Percentiles rank a stretch among this genome's conserved stretches.
Evolutionary conservation across 495 filamentous ascomycete species (phyloP).

Genomic region (Talaromyces borbonicus): DNA sequence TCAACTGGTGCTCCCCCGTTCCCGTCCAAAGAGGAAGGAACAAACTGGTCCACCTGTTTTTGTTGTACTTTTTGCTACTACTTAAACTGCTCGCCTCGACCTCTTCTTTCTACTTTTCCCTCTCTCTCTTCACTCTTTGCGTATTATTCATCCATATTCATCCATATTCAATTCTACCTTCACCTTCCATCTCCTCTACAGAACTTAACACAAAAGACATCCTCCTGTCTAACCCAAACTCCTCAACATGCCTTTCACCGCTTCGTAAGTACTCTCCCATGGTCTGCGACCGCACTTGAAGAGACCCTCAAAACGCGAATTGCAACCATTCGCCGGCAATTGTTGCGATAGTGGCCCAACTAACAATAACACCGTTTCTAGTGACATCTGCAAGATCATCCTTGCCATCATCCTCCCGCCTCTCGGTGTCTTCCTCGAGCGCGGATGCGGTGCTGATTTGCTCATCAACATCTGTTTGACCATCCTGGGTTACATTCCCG

Average conservation of each 20-base stretch:
- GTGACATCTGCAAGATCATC: constrained; percentile 90
- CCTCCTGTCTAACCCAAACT: not conserved
- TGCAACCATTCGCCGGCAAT: constrained; percentile 2
- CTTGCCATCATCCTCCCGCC: constrained; percentile 80
- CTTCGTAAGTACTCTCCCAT: constrained; percentile 39
- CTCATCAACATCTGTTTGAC: constrained; percentile 83
- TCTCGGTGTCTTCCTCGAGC: constrained; percentile 84
- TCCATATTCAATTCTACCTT: not conserved
- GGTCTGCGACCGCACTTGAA: not conserved
- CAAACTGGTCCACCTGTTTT: too few species aligned
- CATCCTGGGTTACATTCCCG: constrained; percentile 71
- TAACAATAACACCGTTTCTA: constrained; percentile 24
- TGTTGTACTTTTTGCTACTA: not conserved
- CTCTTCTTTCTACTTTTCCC: not conserved
- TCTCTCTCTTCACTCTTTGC: not conserved
- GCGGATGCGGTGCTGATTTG: constrained; percentile 72
- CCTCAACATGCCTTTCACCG: constrained; percentile 53
- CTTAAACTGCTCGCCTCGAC: not conserved
- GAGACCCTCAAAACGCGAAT: not conserved
- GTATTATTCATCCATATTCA: not conserved
- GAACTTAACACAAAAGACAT: not conserved
- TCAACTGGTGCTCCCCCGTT: not conserved
- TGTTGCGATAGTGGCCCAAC: not conserved
- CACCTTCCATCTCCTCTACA: not conserved
- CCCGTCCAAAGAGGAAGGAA: not conserved